Conservation (phyloP, 139 green algal genomes). For the Chlorella ohadii region DNA sequence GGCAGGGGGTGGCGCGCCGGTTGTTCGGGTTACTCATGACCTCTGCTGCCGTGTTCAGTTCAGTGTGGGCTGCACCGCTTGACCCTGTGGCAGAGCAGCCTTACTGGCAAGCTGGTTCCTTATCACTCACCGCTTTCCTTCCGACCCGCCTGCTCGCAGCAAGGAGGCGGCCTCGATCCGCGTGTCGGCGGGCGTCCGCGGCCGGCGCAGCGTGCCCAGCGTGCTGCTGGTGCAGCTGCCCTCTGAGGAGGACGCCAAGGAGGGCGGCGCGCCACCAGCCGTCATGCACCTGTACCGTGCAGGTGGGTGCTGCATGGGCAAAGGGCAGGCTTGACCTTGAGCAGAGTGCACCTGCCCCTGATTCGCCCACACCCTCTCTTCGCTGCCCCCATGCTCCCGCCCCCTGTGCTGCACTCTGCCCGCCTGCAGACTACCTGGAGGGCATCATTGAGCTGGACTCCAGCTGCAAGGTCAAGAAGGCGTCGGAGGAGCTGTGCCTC, state of each 20-base stretch:
- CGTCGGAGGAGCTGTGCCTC: neutral
- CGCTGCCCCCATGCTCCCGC: neutral
- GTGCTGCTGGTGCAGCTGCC: neutral
- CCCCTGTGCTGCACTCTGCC: neutral
- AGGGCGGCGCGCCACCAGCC: neutral
- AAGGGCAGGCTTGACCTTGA: too few species aligned
- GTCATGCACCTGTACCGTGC: conserved; percentile 15
- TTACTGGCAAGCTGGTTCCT: too few species aligned
- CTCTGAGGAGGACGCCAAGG: neutral
- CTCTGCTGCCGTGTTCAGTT: too few species aligned
- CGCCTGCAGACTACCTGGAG: conserved; percentile 10
- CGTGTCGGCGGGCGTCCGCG: neutral
- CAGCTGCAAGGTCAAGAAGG: neutral
- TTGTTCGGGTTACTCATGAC: too few species aligned
- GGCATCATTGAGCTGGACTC: conserved; percentile 14
- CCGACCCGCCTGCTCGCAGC: neutral
- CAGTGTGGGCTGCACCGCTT: too few species aligned
- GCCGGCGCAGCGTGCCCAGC: conserved; percentile 14
- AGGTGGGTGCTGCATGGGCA: neutral
- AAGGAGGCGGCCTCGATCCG: conserved; percentile 1
- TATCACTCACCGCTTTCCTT: too few species aligned
- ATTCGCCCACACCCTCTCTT: neutral
- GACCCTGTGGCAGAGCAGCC: too few species aligned
- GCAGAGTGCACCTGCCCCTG: too few species aligned
- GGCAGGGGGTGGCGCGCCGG: too few species aligned